Percentiles rank a stretch among this genome's conserved stretches.
phyloP scores from a whole-genome alignment of 805 yeast species.

The Yarrowia phangngaensis region DNA sequence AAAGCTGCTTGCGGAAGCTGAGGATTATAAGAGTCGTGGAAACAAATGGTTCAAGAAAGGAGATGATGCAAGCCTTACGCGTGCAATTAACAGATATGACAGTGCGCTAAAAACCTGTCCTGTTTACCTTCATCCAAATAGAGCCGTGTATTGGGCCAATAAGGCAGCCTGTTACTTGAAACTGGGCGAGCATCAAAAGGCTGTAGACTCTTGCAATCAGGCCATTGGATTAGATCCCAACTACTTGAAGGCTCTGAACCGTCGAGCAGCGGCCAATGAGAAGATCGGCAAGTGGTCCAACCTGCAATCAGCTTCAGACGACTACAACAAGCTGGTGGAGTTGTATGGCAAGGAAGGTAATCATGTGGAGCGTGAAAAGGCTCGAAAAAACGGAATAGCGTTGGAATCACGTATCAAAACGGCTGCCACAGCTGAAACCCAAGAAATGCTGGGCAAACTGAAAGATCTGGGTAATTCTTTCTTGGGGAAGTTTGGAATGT shows the following conservation, averaged over 20 bases:
- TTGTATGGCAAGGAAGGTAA: conserved; percentile 20
- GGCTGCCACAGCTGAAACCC: conserved; percentile 35
- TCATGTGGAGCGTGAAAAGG: conserved; percentile 9
- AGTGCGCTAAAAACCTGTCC: conserved; percentile 31
- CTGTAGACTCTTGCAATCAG: conserved; percentile 60
- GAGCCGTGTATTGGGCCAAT: conserved; percentile 33
- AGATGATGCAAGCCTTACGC: conserved; percentile 15
- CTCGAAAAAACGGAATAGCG: conserved; percentile 11
- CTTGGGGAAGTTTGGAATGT: conserved; percentile 37
- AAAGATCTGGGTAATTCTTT: conserved; percentile 38
- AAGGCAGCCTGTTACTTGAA: conserved; percentile 34
- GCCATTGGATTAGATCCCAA: conserved; percentile 58
- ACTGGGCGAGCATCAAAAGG: conserved; percentile 37
- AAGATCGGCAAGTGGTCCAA: conserved; percentile 35
- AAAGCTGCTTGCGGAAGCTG: conserved; percentile 33
- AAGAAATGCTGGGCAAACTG: conserved; percentile 36
- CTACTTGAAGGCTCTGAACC: conserved; percentile 67
- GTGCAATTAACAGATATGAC: conserved; percentile 29
- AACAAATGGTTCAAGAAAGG: conserved; percentile 31
- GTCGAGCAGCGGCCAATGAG: conserved; percentile 67
- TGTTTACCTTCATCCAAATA: conserved; percentile 13
- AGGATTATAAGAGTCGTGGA: conserved; percentile 44
- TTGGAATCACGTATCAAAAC: conserved; percentile 31
- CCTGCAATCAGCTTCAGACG: conserved; percentile 35
- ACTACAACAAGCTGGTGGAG: conserved; percentile 30